A percentile compares a stretch with the other conserved stretches of the same genome.
phyloP scores from a whole-genome alignment of 2,329 filamentous ascomycete species.

The Sarocladium brachiariae region DNA sequence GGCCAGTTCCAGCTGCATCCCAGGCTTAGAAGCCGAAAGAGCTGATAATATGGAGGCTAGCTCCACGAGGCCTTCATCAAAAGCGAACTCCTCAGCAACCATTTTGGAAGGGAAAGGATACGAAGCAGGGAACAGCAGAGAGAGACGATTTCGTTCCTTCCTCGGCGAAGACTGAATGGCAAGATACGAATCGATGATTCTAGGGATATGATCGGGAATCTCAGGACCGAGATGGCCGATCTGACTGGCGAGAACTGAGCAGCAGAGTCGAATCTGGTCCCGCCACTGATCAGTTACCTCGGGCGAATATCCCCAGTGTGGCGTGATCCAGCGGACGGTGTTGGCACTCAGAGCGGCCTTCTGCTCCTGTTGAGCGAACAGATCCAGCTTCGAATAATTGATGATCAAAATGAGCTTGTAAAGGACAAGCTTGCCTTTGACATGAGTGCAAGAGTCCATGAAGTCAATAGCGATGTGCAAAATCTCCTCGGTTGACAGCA shows the following conservation, averaged over 20 bases:
- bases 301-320: conserved; percentile 79
- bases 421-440: conserved; percentile 84
- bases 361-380: conserved; percentile 76
- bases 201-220: conserved; percentile 83
- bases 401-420: conserved; percentile 92
- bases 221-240: conserved; percentile 70
- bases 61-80: conserved; percentile 85
- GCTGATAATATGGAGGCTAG: conserved; percentile 82
- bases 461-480: conserved; percentile 88
- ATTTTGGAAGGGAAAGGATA: conserved; percentile 81
- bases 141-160: conserved; percentile 59
- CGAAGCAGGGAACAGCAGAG: conserved; percentile 78
- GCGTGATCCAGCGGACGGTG: conserved; percentile 83
- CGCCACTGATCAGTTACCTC: conserved; percentile 79
- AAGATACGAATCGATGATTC: conserved; percentile 83
- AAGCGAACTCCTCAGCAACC: conserved; percentile 52
- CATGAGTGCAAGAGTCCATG: conserved; percentile 79
- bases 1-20: conserved; percentile 68
- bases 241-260: conserved; percentile 84
- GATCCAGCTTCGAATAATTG: conserved; percentile 75
- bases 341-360: conserved; percentile 68
- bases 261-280: conserved; percentile 88
- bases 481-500: conserved; percentile 77
- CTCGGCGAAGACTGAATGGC: conserved; percentile 56
- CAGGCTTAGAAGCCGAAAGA: conserved; percentile 62